phyloP scores from a whole-genome alignment of 495 filamentous ascomycete species.

The Collariella sp. region DNA sequence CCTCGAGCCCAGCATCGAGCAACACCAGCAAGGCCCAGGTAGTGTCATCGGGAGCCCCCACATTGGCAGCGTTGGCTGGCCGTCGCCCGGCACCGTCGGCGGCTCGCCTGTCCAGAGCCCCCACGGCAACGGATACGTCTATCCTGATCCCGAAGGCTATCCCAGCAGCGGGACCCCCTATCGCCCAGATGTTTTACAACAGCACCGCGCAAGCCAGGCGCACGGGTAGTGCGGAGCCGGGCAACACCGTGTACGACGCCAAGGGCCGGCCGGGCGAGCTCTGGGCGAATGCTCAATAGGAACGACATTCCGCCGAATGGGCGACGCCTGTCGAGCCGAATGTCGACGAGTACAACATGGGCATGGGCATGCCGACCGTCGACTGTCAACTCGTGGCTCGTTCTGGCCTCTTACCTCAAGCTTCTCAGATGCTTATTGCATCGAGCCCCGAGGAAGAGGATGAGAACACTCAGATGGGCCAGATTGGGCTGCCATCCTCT shows the following conservation, averaged over 20 bases:
- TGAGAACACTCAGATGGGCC: no score
- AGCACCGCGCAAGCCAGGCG: constrained; percentile 49
- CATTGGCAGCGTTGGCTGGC: constrained; percentile 64
- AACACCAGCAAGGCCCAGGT: constrained; percentile 51
- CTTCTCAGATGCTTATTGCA: no score
- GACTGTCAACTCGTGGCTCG: no score
- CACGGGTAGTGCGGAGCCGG: constrained; percentile 62
- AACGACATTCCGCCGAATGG: background rate
- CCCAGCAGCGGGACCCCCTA: constrained; percentile 39
- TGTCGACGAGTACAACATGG: no score
- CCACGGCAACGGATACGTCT: constrained; percentile 51
- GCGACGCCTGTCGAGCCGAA: no score
- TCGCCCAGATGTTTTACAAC: constrained; percentile 58
- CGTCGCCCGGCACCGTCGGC: constrained; percentile 59
- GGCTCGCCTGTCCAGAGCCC: constrained; percentile 56
- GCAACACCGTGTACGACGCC: constrained; percentile 46
- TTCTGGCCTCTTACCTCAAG: no score
- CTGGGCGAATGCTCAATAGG: constrained; percentile 31
- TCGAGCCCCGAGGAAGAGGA: no score
- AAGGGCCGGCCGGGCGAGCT: constrained; percentile 31
- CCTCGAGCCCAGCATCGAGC: constrained; percentile 78
- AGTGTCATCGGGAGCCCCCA: constrained; percentile 66
- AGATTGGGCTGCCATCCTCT: no score
- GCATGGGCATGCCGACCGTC: no score
- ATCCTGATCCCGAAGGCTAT: constrained; percentile 58